phyloP scores from a whole-genome alignment of 1,284 basidiomycete genomes.

The Austroboletus rostrupii region DNA sequence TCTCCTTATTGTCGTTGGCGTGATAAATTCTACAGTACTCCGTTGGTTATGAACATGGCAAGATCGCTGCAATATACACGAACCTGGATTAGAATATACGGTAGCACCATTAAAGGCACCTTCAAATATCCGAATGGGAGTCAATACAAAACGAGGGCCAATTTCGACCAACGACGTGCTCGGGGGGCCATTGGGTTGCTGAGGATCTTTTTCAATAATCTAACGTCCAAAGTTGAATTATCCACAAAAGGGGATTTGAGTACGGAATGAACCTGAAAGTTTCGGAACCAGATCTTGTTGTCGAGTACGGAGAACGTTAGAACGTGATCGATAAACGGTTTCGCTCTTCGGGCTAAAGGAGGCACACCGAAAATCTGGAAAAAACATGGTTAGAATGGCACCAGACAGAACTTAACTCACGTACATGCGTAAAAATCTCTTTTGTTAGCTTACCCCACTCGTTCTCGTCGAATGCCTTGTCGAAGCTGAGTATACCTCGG shows the following conservation, averaged over 20 bases:
- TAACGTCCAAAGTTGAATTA: slow-evolving; percentile 27
- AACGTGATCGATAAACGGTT: slow-evolving; percentile 98
- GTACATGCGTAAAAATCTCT: slow-evolving; percentile 94
- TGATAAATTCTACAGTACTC: slow-evolving; percentile 75
- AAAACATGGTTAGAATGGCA: slow-evolving; percentile 10
- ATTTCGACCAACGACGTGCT: slow-evolving; percentile 88
- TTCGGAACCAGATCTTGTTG: slow-evolving; percentile 98
- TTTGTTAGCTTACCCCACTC: slow-evolving; percentile 90
- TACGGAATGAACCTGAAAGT: slow-evolving; percentile 75
- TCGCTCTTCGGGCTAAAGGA: slow-evolving; percentile 81
- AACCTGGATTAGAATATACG: slow-evolving; percentile 93
- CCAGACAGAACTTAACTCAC: slow-evolving; percentile 31
- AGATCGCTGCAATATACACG: slow-evolving; percentile 21
- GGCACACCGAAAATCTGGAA: slow-evolving; percentile 92
- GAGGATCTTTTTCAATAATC: slow-evolving; percentile 79
- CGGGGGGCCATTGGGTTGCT: slow-evolving; percentile 70
- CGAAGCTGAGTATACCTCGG: slow-evolving; percentile 90
- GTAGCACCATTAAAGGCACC: slow-evolving; percentile 95
- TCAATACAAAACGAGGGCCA: slow-evolving; percentile 95
- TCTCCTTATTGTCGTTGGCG: slow-evolving; percentile 80
- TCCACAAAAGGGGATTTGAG: neutral
- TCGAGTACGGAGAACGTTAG: slow-evolving; percentile 95
- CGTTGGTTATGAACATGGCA: slow-evolving; percentile 4
- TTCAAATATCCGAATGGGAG: slow-evolving; percentile 97
- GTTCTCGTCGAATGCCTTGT: slow-evolving; percentile 84